A percentile compares a stretch with the other conserved stretches of the same genome.
Evolutionary conservation across 2,329 filamentous ascomycete species (phyloP).

Genomic region (Xylaria sp.): DNA sequence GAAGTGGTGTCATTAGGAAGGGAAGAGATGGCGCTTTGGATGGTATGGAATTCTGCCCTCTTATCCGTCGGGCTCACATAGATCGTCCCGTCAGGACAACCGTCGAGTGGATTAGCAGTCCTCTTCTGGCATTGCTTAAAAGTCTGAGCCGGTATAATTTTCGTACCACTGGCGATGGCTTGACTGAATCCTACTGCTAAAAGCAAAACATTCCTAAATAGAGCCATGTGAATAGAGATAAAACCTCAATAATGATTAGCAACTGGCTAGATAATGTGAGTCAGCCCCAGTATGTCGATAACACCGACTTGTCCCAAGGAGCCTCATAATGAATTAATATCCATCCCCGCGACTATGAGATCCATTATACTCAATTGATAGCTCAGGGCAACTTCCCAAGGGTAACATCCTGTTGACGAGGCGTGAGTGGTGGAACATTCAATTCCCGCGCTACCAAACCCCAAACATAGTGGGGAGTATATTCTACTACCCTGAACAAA

Average conservation of each 20-base stretch:
- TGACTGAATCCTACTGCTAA: conserved; percentile 14
- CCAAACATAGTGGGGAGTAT: conserved; percentile 5
- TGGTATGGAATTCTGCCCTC: conserved; percentile 51
- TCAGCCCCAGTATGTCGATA: neutral
- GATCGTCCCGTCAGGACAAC: conserved; percentile 54
- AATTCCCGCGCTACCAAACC: conserved; percentile 1
- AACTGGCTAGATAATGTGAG: neutral
- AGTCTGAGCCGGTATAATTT: conserved; percentile 42
- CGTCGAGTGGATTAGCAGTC: conserved; percentile 49
- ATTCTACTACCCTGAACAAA: neutral
- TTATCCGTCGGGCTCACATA: conserved; percentile 52
- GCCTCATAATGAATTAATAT: neutral
- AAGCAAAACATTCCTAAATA: conserved; percentile 15
- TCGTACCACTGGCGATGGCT: neutral
- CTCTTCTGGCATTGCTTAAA: conserved; percentile 49
- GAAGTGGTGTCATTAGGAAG: conserved; percentile 54
- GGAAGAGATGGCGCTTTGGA: conserved; percentile 55
- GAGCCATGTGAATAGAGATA: conserved; percentile 20
- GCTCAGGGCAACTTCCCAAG: neutral
- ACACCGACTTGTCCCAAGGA: neutral
- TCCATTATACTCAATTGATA: neutral
- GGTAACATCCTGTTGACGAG: neutral
- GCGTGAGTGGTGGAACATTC: conserved; percentile 38
- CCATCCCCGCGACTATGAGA: neutral
- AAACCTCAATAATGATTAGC: neutral